Evolutionary conservation across 805 yeast genomes (phyloP).

Genomic region (Wickerhamiella spandovensis): DNA sequence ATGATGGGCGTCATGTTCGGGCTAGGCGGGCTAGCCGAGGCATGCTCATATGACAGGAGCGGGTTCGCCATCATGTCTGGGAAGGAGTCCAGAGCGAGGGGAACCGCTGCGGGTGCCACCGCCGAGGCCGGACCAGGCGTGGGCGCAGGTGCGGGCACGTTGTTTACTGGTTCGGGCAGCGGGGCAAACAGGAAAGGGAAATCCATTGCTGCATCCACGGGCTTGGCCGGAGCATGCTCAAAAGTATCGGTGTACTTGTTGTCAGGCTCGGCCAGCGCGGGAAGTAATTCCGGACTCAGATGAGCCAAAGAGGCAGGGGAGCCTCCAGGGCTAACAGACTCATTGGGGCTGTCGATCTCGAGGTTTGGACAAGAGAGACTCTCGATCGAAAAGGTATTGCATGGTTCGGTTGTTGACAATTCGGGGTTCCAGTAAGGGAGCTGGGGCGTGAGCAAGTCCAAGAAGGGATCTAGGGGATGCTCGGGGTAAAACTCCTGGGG

Average conservation of each 20-base stretch:
- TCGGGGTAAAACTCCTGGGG: not conserved
- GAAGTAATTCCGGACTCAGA: not conserved
- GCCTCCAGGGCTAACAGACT: not conserved
- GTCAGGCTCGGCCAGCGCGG: not conserved
- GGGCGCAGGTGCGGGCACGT: not conserved
- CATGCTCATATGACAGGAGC: not conserved
- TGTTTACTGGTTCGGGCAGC: not conserved
- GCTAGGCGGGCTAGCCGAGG: not conserved
- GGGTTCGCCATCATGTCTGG: not conserved
- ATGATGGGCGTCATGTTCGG: not conserved
- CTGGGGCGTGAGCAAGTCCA: conserved; percentile 1
- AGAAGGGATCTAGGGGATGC: not conserved
- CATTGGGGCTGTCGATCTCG: not conserved
- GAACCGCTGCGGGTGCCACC: not conserved
- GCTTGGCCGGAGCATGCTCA: not conserved
- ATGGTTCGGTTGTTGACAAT: not conserved
- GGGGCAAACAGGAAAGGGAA: not conserved
- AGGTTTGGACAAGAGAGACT: not conserved
- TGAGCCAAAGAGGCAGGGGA: not conserved
- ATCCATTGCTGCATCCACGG: not conserved
- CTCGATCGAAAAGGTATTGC: not conserved
- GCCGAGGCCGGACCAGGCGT: not conserved
- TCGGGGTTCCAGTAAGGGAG: conserved; percentile 1
- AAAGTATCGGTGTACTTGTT: not conserved
- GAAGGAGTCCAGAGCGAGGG: not conserved